Base-by-base conservation (phyloP, 2,329 filamentous ascomycete genomes). In the Xylaria polymorpha region DNA sequence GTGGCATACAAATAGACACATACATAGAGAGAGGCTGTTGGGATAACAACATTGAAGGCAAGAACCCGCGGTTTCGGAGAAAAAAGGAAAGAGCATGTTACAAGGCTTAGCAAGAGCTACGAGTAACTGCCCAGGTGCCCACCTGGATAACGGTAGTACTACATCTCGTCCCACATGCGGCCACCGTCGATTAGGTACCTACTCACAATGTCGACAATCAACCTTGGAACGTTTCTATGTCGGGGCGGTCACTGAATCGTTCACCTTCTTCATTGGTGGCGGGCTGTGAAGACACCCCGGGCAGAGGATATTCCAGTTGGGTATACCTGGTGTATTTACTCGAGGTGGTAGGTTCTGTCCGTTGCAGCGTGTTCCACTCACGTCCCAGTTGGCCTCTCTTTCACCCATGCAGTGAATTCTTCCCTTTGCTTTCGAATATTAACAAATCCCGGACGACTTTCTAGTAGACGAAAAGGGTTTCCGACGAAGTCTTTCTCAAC, bases 391-490 rank as follows among this genome's bases (percentile, higher is more conserved):
- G 65, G 76, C 46, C 76, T 71, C 3, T 68, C 78, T 76, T 86
- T 85, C 41, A 90, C 87, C 93, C 93, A 97, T 71, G 90, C 86
- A 18, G 88, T 86, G 83, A 97, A 97, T 68, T 94, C 92, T 77
- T 86, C 90, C 77, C 92, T 87, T 82, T 94, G 86, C 79, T 90
- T 92, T 80, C 94, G 90, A 71, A 98, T 93, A 82, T 99, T 93
- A 82, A 94, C 87, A 77, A 98, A 99, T 1, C 93, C 91, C 56
- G 90, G 89, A 73, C 96, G 85, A 68, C 92, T 91, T 81, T 98
- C 95, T 69, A 98, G 80, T 55, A 88, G 85, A 59, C 84, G 85
- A 80, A 94, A 98, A 6, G 94, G 94, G 78, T 97, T 97, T 18
- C 92, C 91, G 14, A 87, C 82, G 71, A 86, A 91, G 70, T 90